Base-by-base conservation (phyloP, 176 grass and related monocot species). In the Aegilops umbellulata region DNA sequence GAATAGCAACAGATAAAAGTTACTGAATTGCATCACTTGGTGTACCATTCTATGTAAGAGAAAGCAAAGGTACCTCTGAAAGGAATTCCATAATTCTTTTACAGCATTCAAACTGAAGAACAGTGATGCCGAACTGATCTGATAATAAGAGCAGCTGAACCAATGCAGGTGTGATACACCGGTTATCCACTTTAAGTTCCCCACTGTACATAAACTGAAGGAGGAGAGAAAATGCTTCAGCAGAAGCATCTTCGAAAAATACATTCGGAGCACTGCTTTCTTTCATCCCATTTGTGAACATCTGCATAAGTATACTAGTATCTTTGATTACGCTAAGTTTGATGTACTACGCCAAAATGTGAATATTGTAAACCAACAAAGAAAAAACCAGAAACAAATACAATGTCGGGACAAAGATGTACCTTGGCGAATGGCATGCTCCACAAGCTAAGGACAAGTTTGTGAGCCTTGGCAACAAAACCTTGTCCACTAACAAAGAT, bases 251-350 rank as follows among this genome's bases (percentile, higher is more conserved):
- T 81, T 83, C 65, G 0, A 98, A 93, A 76, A 57, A 89, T 79
- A 95, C 80, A 69, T 94, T 85, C 4, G 93, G 82, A 11, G 93
- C 66, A 25, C 69, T 91, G 90, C 90, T 98, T 87, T 98, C 96
- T 79, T 87, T 95, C 96, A 98, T 98, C 47, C 96, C 96, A 80
- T 98, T 98, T 70, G 91, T 94, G 62, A 98, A 98, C 96, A 98
- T 98, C 93, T 98, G 84, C 68, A 87, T 68, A 60, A 79, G 69
- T 58, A 19, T 20, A 88, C 12, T 49, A 42, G 20, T 42, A 85
- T 61, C 22, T 79, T 83, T 80, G 25, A 36, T 73, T 78, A 70
- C 32, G 26, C 44, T 58, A 82, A 79, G 13, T 64, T 75, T 57
- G 78, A 87, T 41, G 60, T 60, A 31, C 72, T 11, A 38, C 77